Evolutionary conservation across 2,329 filamentous ascomycete genomes (phyloP).

Genomic region (Grosmannia huntii): DNA sequence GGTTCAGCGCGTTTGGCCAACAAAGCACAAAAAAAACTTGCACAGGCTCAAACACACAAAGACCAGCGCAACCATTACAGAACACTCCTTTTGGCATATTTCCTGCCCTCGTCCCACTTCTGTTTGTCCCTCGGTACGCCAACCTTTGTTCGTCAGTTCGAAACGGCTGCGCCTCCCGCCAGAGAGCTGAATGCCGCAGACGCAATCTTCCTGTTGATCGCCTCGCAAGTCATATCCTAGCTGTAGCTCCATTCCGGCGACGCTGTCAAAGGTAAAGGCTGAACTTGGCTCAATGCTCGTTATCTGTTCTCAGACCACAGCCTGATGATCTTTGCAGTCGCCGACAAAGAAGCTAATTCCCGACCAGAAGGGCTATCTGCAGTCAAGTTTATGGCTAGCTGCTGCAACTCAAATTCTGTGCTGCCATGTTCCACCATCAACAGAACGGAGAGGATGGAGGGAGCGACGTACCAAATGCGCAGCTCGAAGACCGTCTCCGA

Average conservation of each 20-base stretch:
- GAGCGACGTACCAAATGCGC: slow-evolving; percentile 1
- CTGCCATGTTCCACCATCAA: slow-evolving; percentile 7
- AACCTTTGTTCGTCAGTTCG: no score
- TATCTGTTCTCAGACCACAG: background rate
- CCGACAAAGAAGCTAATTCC: background rate
- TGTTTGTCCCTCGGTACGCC: background rate
- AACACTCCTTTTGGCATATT: background rate
- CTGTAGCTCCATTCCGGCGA: background rate
- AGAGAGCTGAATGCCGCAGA: background rate
- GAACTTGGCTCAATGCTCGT: background rate
- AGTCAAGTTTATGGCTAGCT: slow-evolving; percentile 6
- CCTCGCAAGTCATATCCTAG: background rate
- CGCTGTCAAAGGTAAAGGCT: background rate
- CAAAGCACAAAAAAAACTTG: background rate
- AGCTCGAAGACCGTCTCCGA: slow-evolving; percentile 14
- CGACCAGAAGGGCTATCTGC: background rate
- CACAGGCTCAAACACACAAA: background rate
- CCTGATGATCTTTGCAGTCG: no score
- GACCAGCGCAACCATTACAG: background rate
- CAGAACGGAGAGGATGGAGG: slow-evolving; percentile 1
- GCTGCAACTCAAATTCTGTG: background rate
- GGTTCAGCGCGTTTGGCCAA: slow-evolving; percentile 1
- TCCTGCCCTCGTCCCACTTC: background rate
- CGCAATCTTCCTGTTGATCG: background rate
- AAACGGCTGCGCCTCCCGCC: no score